phyloP scores from a whole-genome alignment of 257 asterid genomes.

The Scutellaria barbata region DNA sequence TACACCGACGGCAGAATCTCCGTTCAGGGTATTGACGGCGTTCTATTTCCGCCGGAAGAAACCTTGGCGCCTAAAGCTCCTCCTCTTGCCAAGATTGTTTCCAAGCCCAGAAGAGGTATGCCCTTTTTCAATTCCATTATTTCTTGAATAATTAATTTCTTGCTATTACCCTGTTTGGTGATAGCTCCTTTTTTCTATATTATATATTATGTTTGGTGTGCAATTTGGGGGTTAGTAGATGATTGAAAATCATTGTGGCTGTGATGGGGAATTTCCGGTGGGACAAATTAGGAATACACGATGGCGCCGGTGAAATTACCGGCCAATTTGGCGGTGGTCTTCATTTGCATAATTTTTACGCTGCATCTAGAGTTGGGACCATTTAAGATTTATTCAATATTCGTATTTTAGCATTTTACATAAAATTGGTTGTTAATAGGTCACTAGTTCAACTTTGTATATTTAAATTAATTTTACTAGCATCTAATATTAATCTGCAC shows the following conservation, averaged over 20 bases:
- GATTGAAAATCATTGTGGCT: neutral
- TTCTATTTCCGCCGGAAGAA: slow-evolving; percentile 74
- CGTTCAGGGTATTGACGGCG: slow-evolving; percentile 95
- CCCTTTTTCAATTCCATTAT: neutral
- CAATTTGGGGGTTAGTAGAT: neutral
- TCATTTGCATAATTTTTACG: slow-evolving; percentile 21
- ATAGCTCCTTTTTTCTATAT: neutral
- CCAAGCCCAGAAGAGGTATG: slow-evolving; percentile 75
- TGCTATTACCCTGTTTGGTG: neutral
- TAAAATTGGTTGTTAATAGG: slow-evolving; percentile 15
- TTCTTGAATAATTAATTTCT: neutral
- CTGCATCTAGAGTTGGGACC: slow-evolving; percentile 22
- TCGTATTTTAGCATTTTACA: neutral
- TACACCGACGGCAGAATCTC: slow-evolving; percentile 97
- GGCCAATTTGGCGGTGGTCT: slow-evolving; percentile 24
- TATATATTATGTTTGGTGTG: neutral
- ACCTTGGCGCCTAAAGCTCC: slow-evolving; percentile 50
- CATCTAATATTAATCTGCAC: too few relatives aligned
- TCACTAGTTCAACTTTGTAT: neutral
- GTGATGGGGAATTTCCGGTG: slow-evolving; percentile 19
- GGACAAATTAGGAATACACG: neutral
- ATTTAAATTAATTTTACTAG: too few relatives aligned
- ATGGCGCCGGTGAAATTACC: slow-evolving; percentile 16
- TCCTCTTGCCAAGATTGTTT: slow-evolving; percentile 54
- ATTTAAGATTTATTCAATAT: neutral